phyloP scores from a whole-genome alignment of 208 protist species.

The Wallacemonas collosoma region DNA sequence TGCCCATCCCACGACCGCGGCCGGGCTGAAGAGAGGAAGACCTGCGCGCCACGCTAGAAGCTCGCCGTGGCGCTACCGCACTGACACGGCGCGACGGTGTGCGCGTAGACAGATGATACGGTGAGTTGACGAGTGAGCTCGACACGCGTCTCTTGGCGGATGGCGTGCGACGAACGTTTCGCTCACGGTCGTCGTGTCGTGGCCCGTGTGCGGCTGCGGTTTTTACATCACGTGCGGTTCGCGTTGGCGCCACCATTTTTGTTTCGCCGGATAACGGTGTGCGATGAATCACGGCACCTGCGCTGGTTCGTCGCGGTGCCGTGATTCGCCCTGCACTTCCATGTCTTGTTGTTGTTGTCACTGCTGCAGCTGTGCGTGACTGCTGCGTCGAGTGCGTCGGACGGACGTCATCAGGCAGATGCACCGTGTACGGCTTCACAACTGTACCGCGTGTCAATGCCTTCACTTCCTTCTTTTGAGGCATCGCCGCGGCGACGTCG shows the following conservation, averaged over 20 bases:
- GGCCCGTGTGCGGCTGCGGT: no score
- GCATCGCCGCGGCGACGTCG: slow-evolving; percentile 12
- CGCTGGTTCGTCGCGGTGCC: not conserved
- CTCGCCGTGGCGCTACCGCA: no score
- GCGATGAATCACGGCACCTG: slow-evolving; percentile 6
- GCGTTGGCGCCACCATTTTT: not conserved
- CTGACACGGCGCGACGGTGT: not conserved
- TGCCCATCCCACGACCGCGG: no score
- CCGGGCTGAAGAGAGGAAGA: no score
- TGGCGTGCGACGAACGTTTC: not conserved
- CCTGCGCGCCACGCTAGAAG: no score
- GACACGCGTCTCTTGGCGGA: not conserved
- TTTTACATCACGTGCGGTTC: no score
- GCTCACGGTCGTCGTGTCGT: no score
- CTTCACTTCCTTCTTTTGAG: not conserved
- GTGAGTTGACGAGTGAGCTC: slow-evolving; percentile 2
- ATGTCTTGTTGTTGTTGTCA: not conserved
- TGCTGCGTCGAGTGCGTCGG: no score
- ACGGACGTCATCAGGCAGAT: not conserved
- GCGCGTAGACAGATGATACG: not conserved
- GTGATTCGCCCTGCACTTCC: no score
- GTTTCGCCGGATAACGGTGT: not conserved
- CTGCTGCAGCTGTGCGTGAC: not conserved
- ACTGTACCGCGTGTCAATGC: not conserved
- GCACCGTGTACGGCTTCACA: slow-evolving; percentile 4